A percentile compares a stretch with the other conserved stretches of the same genome.
These are phyloP conservation scores for Corymbia citriodora DNA, from an alignment of 441 rosid species.

Conservation along the genomic window DNA sequence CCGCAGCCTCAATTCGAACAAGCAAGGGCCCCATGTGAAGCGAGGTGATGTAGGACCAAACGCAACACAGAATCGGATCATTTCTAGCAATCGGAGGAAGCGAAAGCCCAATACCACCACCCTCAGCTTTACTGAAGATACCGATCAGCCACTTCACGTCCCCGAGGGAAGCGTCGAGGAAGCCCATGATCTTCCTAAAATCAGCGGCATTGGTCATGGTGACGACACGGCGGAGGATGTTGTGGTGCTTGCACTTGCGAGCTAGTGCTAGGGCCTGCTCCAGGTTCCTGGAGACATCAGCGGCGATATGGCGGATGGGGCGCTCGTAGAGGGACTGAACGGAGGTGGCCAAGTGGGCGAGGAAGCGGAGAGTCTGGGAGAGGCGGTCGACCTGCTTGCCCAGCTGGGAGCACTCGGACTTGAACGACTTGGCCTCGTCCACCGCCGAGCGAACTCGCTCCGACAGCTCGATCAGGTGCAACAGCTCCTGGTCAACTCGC, in stretches of 20 bases:
- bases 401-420: slow-evolving; percentile 32
- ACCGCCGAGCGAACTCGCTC: not conserved
- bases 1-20: slow-evolving; percentile 41
- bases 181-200: slow-evolving; percentile 29
- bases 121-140: slow-evolving; percentile 21
- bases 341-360: slow-evolving; percentile 27
- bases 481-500: not conserved
- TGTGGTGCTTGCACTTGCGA: slow-evolving; percentile 30
- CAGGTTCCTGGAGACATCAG: slow-evolving; percentile 39
- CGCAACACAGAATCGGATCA: slow-evolving; percentile 57
- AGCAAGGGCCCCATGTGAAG: slow-evolving; percentile 38
- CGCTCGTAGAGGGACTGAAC: slow-evolving; percentile 44
- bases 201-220: slow-evolving; percentile 35
- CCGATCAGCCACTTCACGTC: slow-evolving; percentile 52
- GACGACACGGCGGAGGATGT: slow-evolving; percentile 46
- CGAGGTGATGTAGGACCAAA: slow-evolving; percentile 40
- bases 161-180: slow-evolving; percentile 39
- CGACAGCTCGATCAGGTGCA: not conserved
- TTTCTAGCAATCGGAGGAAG: slow-evolving; percentile 54
- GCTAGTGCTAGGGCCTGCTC: slow-evolving; percentile 37
- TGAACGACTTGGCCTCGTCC: slow-evolving; percentile 32
- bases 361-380: slow-evolving; percentile 39
- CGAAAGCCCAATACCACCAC: slow-evolving; percentile 17
- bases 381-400: slow-evolving; percentile 37
- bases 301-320: slow-evolving; percentile 34